phyloP scores from a whole-genome alignment of 345 rosid genomes.

The Crucihimalaya himalaica region DNA sequence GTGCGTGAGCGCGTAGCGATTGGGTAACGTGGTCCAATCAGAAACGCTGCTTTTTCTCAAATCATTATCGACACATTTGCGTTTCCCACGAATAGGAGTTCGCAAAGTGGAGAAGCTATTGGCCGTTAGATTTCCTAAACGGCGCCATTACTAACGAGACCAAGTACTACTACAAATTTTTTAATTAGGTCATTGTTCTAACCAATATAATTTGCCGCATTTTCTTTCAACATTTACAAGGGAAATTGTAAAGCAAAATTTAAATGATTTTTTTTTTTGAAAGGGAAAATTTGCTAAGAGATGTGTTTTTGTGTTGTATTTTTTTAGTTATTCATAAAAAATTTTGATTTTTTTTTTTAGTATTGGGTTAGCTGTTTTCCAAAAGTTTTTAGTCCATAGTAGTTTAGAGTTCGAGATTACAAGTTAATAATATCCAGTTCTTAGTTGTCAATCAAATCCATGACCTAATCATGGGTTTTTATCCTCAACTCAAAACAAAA shows the following conservation, averaged over 20 bases:
- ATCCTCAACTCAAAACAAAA: background rate
- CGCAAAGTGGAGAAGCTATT: constrained; percentile 43
- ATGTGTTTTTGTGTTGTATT: background rate
- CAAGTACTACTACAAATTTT: no score
- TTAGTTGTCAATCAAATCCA: background rate
- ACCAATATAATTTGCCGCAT: no score
- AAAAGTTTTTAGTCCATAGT: background rate
- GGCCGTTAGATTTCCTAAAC: constrained; percentile 47
- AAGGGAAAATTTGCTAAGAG: background rate
- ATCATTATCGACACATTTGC: constrained; percentile 37
- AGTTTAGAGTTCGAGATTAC: background rate
- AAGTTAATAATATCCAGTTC: background rate
- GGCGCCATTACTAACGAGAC: constrained; percentile 2
- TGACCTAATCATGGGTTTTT: no score
- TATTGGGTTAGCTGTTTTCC: background rate
- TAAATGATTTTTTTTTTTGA: background rate
- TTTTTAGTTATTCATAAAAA: no score
- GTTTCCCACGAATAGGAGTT: constrained; percentile 40
- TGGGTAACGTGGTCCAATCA: constrained; percentile 62
- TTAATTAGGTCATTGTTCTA: no score
- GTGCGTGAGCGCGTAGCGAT: constrained; percentile 35
- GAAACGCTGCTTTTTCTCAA: constrained; percentile 29
- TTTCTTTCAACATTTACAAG: background rate
- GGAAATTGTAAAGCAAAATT: background rate
- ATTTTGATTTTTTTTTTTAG: background rate